Evolutionary conservation across 2,329 filamentous ascomycete genomes (phyloP).

Genomic region (Calonectria henricotiae): DNA sequence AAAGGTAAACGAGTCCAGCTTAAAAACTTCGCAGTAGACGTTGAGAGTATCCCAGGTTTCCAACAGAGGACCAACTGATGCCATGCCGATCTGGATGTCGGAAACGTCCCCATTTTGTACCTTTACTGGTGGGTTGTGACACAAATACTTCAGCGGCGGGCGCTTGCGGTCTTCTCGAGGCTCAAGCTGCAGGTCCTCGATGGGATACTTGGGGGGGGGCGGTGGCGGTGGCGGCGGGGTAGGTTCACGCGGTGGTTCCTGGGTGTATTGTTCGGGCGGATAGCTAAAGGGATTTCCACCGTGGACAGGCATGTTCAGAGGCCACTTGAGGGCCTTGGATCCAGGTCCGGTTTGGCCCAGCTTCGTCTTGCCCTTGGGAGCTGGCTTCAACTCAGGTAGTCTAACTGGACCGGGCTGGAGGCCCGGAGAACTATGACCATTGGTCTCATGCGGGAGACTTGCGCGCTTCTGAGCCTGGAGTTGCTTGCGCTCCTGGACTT

Average conservation of each 20-base stretch:
- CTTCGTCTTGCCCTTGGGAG: slow-evolving; percentile 79
- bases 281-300: slow-evolving; percentile 67
- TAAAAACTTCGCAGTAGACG: slow-evolving; percentile 96
- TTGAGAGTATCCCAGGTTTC: slow-evolving; percentile 98
- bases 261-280: slow-evolving; percentile 62
- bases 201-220: slow-evolving; percentile 91
- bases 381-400: slow-evolving; percentile 82
- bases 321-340: slow-evolving; percentile 65
- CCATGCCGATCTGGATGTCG: slow-evolving; percentile 78
- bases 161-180: slow-evolving; percentile 78
- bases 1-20: slow-evolving; percentile 96
- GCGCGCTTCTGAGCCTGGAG: slow-evolving; percentile 78
- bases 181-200: slow-evolving; percentile 90
- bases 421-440: slow-evolving; percentile 57
- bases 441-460: slow-evolving; percentile 63
- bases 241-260: slow-evolving; percentile 54
- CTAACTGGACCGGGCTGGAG: slow-evolving; percentile 67
- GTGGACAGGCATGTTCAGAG: slow-evolving; percentile 52
- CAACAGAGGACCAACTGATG: slow-evolving; percentile 86
- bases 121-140: slow-evolving; percentile 73
- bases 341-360: slow-evolving; percentile 55
- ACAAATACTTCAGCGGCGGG: slow-evolving; percentile 85
- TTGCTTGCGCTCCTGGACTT: slow-evolving; percentile 83
- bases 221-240: slow-evolving; percentile 77
- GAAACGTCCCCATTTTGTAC: slow-evolving; percentile 58